Conservation (phyloP, 768 basidiomycete genomes). For the Auricularia sp. region DNA sequence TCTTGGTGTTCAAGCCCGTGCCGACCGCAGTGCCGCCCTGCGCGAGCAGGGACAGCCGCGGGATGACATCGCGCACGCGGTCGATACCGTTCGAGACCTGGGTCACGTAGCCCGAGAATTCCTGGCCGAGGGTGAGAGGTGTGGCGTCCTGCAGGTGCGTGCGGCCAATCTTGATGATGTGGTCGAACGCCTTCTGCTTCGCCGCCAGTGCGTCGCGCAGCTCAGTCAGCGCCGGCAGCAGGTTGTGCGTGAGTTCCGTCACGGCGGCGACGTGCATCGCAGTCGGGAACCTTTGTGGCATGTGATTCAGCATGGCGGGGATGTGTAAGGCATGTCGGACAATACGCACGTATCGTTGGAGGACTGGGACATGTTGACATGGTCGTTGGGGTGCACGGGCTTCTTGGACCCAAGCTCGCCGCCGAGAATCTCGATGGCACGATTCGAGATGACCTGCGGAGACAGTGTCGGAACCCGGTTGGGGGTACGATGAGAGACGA, state of each 20-base stretch:
- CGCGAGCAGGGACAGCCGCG: constrained; percentile 79
- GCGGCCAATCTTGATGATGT: constrained; percentile 97
- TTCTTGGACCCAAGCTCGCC: constrained; percentile 92
- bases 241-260: constrained; percentile 64
- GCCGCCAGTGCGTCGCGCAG: constrained; percentile 74
- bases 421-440: constrained; percentile 93
- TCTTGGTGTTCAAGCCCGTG: constrained; percentile 93
- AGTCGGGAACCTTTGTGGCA: constrained; percentile 73
- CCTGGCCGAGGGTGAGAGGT: constrained; percentile 93
- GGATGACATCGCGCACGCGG: constrained; percentile 69
- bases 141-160: constrained; percentile 98
- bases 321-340: background rate
- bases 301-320: background rate
- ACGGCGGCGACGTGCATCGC: constrained; percentile 98
- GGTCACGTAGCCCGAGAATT: constrained; percentile 96
- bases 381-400: constrained; percentile 98
- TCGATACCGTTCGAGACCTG: constrained; percentile 87
- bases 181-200: constrained; percentile 74
- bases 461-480: background rate
- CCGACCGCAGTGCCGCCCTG: constrained; percentile 99
- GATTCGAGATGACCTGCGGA: constrained; percentile 85
- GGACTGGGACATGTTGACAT: constrained; percentile 98
- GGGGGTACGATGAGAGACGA: background rate
- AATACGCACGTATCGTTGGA: constrained; percentile 88
- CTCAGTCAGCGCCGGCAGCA: constrained; percentile 78